Evolutionary conservation across 1,284 basidiomycete genomes (phyloP), one percentile per base, ranked within the genome.

Genomic region (Cutaneotrichosporon sp.): DNA sequence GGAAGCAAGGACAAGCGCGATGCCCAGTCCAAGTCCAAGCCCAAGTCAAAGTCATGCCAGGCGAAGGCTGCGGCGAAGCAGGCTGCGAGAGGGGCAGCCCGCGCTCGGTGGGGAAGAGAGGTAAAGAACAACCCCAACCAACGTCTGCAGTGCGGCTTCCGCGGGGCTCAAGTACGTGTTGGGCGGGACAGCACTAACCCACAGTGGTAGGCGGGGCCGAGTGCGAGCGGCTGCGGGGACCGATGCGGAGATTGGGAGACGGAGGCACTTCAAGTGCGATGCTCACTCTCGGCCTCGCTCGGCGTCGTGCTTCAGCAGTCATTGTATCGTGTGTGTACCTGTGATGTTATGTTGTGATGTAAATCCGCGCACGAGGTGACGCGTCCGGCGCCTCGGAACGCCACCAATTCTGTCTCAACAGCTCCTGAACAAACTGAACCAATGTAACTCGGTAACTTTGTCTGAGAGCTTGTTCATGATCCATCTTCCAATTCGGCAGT

Each of bases 111-210:
- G 38, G 22, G 38, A 11, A 17, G 19, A 11, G 35, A 20, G 24
- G 17, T 25, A 22, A 25, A 41, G 20, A 22, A 19, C 6, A 12
- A 38, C 20, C 37, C 20, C 20, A 38, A 24, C 20, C 14, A 41
- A 24, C 37, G 38, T 19, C 42, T 44, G 17, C 42, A 44, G 42
- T 44, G 42, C 29, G 42, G 42, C 17, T 44, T 44, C 42, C 42
- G 42, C 17, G 42, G 42, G 19, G 42, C 22, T n/a, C n/a, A 44
- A 25, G 42, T 44, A 19, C 27, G 42, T 44, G 27, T 22, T 27
- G 41, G n/a, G 22, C 41, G 41, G 25, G 41, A 27, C 25, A n/a
- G 12, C n/a, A 44, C 42, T 44, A 14, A 44, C 42, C 27, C 38
- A 26, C 41, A 16, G 16, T 4, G n/a, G 25, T 26, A 17, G 41